Percentiles rank a stretch among this genome's conserved stretches.
These are phyloP conservation scores for Pseudogymnoascus pannorum DNA, from an alignment of 2,329 filamentous ascomycete genomes.

Conservation along the genomic window DNA sequence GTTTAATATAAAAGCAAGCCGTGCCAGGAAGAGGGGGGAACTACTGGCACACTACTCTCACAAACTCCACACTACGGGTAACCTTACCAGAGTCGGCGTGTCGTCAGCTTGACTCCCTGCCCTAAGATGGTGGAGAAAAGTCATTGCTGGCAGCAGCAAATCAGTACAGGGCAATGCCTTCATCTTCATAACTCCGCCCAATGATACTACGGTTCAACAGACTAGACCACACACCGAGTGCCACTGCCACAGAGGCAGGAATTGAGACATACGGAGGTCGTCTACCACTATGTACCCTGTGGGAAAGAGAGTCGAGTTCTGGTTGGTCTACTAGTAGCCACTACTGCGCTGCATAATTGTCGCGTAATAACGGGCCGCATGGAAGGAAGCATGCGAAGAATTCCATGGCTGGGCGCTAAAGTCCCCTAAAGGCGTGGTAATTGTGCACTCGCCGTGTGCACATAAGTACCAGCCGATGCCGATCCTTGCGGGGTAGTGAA, in stretches of 20 bases:
- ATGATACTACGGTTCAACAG: not conserved
- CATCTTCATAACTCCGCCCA: not conserved
- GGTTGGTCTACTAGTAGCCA: not conserved
- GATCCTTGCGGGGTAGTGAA: conserved; percentile 8
- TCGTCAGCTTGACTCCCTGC: not conserved
- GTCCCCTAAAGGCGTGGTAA: not conserved
- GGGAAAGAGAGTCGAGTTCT: not conserved
- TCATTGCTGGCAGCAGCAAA: not conserved
- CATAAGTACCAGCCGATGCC: not conserved
- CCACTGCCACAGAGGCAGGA: not conserved
- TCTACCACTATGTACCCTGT: not conserved
- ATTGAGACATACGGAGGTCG: not conserved
- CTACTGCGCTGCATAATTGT: not conserved
- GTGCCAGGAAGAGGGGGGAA: not conserved
- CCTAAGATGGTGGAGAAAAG: not conserved
- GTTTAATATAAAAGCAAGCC: conserved; percentile 6
- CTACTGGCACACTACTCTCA: not conserved
- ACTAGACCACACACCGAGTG: not conserved
- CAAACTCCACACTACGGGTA: not conserved
- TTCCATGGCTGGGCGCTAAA: not conserved
- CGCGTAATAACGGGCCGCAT: conserved; percentile 7
- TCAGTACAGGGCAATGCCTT: not conserved
- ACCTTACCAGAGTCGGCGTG: not conserved
- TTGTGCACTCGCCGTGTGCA: conserved; percentile 1
- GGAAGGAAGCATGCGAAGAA: not conserved